Evolutionary conservation across 805 yeast genomes (phyloP).

Genomic region (Starmerella bombi): DNA sequence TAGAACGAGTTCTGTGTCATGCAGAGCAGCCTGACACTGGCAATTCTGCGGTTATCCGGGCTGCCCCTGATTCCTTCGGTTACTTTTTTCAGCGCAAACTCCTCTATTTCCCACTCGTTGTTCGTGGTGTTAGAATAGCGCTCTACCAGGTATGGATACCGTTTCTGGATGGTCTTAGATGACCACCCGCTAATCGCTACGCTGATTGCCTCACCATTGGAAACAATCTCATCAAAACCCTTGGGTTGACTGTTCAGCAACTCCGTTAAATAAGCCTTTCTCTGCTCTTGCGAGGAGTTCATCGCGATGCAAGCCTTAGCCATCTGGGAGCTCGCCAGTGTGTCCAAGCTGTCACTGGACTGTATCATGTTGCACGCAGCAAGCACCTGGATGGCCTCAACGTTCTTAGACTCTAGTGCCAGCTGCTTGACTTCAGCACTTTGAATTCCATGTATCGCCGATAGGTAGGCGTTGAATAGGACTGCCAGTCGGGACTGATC

Average conservation of each 20-base stretch:
- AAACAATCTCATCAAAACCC: slow-evolving; percentile 61
- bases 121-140: not conserved
- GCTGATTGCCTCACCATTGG: slow-evolving; percentile 74
- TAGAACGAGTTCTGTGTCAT: slow-evolving; percentile 61
- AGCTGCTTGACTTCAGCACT: not conserved
- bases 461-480: not conserved
- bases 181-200: slow-evolving; percentile 65
- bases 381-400: slow-evolving; percentile 9
- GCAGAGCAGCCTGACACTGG: slow-evolving; percentile 78
- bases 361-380: slow-evolving; percentile 6
- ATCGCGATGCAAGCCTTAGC: slow-evolving; percentile 31
- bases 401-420: slow-evolving; percentile 1
- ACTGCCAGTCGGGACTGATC: not conserved
- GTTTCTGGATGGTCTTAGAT: slow-evolving; percentile 36
- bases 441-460: not conserved
- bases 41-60: slow-evolving; percentile 46
- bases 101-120: slow-evolving; percentile 29
- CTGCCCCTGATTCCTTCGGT: slow-evolving; percentile 56
- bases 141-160: slow-evolving; percentile 6
- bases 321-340: slow-evolving; percentile 23
- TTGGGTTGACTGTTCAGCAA: slow-evolving; percentile 53
- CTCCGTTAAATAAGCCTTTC: slow-evolving; percentile 30
- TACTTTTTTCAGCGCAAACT: slow-evolving; percentile 35
- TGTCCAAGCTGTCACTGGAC: not conserved
- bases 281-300: slow-evolving; percentile 18